Evolutionary conservation across 164 flowering plant species (phyloP).

Genomic region (Cinnamomum chago): DNA sequence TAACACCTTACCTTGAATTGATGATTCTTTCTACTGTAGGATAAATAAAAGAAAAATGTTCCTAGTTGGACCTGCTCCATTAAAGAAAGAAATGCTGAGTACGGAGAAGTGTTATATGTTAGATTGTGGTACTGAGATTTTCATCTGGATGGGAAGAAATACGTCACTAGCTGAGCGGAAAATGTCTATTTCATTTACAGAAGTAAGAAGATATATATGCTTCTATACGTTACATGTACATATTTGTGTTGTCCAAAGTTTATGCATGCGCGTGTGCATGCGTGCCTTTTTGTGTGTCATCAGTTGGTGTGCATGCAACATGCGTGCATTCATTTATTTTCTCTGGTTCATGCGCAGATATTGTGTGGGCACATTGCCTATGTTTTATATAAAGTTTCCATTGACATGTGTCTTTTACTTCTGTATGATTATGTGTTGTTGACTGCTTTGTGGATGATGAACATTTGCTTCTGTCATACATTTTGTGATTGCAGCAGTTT

Average conservation of each 20-base stretch:
- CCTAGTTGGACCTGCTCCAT: constrained; percentile 21
- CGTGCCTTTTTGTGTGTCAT: background rate
- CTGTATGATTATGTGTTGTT: too few relatives aligned
- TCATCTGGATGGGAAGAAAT: constrained; percentile 70
- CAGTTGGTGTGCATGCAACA: background rate
- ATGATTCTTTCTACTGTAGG: constrained; percentile 29
- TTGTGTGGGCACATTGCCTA: background rate
- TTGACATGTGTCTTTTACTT: too few relatives aligned
- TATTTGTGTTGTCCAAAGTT: background rate
- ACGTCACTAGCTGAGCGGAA: constrained; percentile 55
- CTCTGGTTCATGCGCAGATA: background rate
- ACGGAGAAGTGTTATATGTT: constrained; percentile 62
- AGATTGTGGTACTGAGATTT: constrained; percentile 51
- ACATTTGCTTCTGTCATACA: constrained; percentile 1
- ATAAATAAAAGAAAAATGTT: constrained; percentile 39
- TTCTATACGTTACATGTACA: background rate
- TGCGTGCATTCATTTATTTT: background rate
- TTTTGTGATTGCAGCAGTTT: background rate
- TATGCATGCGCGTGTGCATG: background rate
- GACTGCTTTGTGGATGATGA: background rate
- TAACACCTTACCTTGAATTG: background rate
- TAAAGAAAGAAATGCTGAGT: constrained; percentile 42
- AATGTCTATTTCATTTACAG: constrained; percentile 43
- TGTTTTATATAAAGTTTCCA: background rate
- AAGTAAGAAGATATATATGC: constrained; percentile 35